These are phyloP conservation scores for Colletotrichum cereale DNA, from an alignment of 2,329 filamentous ascomycete species.

Conservation along the genomic window DNA sequence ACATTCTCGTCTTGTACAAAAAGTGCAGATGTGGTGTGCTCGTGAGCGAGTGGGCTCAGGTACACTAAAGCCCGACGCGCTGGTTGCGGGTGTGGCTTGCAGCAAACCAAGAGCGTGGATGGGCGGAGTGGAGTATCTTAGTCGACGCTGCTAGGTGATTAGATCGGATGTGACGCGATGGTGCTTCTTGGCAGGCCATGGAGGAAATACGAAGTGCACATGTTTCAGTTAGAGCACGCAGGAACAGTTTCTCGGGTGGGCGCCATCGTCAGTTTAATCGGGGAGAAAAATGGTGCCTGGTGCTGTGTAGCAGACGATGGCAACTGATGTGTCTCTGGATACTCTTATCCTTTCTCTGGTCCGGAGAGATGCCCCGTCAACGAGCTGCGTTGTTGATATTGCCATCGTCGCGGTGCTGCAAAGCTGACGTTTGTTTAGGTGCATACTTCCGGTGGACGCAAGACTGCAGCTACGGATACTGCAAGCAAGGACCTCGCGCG, in stretches of 20 bases:
- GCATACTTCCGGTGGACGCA: constrained; percentile 1
- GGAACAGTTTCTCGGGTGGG: neutral
- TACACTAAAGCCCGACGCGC: neutral
- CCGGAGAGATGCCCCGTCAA: constrained; percentile 2
- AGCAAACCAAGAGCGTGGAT: neutral
- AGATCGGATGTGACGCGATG: constrained; percentile 26
- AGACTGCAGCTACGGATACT: constrained; percentile 2
- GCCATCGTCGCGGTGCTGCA: constrained; percentile 3
- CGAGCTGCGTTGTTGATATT: neutral
- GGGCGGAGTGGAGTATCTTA: constrained; percentile 2
- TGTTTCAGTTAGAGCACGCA: constrained; percentile 32
- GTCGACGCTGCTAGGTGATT: neutral
- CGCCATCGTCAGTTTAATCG: constrained; percentile 27
- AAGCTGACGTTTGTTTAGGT: neutral
- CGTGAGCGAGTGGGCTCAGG: neutral
- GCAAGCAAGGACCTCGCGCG: neutral
- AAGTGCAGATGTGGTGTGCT: neutral
- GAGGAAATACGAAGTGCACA: constrained; percentile 31
- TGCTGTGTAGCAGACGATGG: constrained; percentile 1
- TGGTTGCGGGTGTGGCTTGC: constrained; percentile 33
- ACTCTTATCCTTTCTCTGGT: neutral
- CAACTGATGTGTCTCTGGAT: neutral
- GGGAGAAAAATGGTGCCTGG: neutral
- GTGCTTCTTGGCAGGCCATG: constrained; percentile 33
- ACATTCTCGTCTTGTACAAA: neutral